A percentile compares a stretch with the other conserved stretches of the same genome.
phyloP scores from a whole-genome alignment of 176 grass and related monocot species.

The Musa beccarii region DNA sequence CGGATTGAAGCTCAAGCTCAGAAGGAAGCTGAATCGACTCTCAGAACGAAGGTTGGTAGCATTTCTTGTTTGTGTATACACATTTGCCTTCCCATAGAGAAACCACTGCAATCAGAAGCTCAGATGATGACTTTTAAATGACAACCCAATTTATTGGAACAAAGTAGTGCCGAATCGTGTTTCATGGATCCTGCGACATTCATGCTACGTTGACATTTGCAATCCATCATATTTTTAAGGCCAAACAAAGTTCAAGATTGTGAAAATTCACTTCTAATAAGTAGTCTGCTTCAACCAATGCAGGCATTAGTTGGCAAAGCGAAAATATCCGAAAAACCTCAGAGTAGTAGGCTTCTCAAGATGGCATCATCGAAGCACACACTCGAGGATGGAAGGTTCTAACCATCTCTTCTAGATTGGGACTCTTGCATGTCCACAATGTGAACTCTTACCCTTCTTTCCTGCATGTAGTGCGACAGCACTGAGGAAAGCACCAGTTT shows the following conservation, averaged over 20 bases:
- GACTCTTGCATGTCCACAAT: background rate
- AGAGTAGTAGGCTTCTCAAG: background rate
- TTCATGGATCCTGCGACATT: no score
- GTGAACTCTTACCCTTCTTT: background rate
- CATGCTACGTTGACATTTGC: no score
- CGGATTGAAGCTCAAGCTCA: conserved; percentile 22
- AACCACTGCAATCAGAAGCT: background rate
- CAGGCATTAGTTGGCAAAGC: background rate
- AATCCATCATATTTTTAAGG: no score
- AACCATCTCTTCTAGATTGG: background rate
- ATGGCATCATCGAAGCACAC: background rate
- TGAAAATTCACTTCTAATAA: no score
- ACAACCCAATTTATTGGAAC: no score
- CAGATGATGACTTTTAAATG: background rate
- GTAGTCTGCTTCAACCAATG: background rate
- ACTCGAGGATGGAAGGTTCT: background rate
- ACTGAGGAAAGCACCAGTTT: background rate
- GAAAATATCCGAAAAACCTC: background rate
- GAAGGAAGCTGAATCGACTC: conserved; percentile 8
- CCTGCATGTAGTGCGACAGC: background rate
- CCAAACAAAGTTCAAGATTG: no score
- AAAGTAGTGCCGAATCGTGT: no score
- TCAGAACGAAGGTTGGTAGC: conserved; percentile 8
- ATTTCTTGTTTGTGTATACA: background rate
- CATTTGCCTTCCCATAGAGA: background rate